A percentile compares a stretch with the other conserved stretches of the same genome.
Evolutionary conservation across 2,329 filamentous ascomycete species (phyloP).

Genomic region (Zymoseptoria passerinii): DNA sequence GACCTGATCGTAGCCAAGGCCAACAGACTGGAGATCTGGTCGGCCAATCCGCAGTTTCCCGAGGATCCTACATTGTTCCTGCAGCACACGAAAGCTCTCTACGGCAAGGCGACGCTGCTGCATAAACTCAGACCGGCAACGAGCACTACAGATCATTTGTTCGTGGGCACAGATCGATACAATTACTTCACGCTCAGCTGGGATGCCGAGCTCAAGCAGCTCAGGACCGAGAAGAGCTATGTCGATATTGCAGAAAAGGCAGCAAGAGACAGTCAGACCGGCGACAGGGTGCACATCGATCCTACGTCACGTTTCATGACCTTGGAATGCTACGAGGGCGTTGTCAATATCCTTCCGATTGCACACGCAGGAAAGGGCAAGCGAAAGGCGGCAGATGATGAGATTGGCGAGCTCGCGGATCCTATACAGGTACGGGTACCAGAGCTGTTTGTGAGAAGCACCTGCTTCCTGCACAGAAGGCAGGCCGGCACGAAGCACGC

Average conservation of each 20-base stretch:
- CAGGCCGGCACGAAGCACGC: constrained; percentile 32
- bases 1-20: constrained; percentile 80
- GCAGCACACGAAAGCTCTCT: constrained; percentile 62
- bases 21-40: constrained; percentile 80
- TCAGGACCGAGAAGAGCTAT: constrained; percentile 51
- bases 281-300: constrained; percentile 76
- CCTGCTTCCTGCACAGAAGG: constrained; percentile 54
- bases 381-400: constrained; percentile 34
- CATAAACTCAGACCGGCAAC: constrained; percentile 69
- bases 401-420: constrained; percentile 51
- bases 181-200: constrained; percentile 87
- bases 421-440: constrained; percentile 55
- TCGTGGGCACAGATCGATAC: constrained; percentile 82
- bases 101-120: constrained; percentile 80
- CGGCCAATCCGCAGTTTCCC: constrained; percentile 38
- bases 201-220: constrained; percentile 51
- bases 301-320: constrained; percentile 63
- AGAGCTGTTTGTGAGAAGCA: constrained; percentile 59
- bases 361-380: constrained; percentile 46
- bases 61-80: constrained; percentile 53
- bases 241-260: constrained; percentile 54
- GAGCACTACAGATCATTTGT: constrained; percentile 71
- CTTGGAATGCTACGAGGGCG: constrained; percentile 60
- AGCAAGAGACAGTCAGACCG: constrained; percentile 67
- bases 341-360: constrained; percentile 57